Base-by-base conservation (phyloP, 176 grass and related monocot species). In the Bolboschoenus planiculmis region DNA sequence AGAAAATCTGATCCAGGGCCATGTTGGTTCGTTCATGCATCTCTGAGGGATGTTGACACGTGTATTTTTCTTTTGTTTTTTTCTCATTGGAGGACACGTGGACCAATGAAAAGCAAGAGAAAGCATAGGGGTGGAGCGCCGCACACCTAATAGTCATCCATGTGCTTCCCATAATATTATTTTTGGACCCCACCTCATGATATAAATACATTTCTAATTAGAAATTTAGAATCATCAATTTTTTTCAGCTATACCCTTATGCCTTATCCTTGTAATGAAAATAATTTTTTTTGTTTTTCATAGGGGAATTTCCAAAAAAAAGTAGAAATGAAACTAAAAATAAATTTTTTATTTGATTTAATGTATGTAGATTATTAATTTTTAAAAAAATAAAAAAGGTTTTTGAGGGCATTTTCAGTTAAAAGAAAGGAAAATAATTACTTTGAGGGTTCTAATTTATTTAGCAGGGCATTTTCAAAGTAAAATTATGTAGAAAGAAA, bases 151-250 rank as follows among this genome's bases (percentile, higher is more conserved):
- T 61, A 5, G 55, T 30, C 55, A 42, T 63, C 39, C 80, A 82
- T 82, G 80, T 82, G 80, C 58, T 20, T 33, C 37, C 50, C 60
- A 65, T 66, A 59, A 82, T 63, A 10, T 29, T n/a, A n/a, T n/a
- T n/a, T n/a, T 48, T 65, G 11, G 58, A 33, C 6, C 78, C 31
- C 78, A 56, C 78, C 9, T 82, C 23, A 81, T 14, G 10, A 50
- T 82, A 31, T 4, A 56, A 80, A 35, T 16, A 58, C 0, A 59
- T 37, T 7, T 80, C 14, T 37, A 80, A 59, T 59, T 39, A 58
- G 27, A 58, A 37, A n/a, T n/a, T n/a, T n/a, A n/a, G n/a, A n/a
- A n/a, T n/a, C n/a, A n/a, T n/a, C n/a, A n/a, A n/a, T n/a, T n/a
- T n/a, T n/a, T n/a, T n/a, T n/a, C n/a, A n/a, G 36, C 30, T 8